phyloP scores from a whole-genome alignment of 306 rosid species.

The Pueraria montana region DNA sequence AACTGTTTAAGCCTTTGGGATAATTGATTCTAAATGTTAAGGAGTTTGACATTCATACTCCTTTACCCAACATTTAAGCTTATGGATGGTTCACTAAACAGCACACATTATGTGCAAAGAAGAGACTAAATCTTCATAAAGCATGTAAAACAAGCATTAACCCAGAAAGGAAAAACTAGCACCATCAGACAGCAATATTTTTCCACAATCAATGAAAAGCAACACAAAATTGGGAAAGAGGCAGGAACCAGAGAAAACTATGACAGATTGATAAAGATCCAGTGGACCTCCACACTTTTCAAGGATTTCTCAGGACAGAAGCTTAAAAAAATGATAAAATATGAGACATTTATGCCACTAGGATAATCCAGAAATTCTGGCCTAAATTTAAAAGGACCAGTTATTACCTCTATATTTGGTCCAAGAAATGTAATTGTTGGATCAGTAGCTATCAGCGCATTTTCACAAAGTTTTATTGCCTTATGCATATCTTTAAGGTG shows the following conservation, averaged over 20 bases:
- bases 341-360: constrained; percentile 3
- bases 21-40: not conserved
- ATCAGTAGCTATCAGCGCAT: constrained; percentile 79
- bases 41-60: not conserved
- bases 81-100: not conserved
- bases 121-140: not conserved
- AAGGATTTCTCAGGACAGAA: not conserved
- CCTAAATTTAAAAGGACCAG: not conserved
- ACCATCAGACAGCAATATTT: not conserved
- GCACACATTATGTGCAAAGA: constrained; percentile 6
- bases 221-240: not conserved
- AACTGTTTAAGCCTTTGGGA: not conserved
- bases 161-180: not conserved
- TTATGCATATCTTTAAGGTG: constrained; percentile 89
- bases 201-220: constrained; percentile 22
- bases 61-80: not conserved
- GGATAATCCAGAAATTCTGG: constrained; percentile 9
- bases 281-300: not conserved
- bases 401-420: constrained; percentile 77
- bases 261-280: not conserved
- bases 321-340: constrained; percentile 18
- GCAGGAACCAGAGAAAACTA: not conserved
- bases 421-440: constrained; percentile 79
- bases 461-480: constrained; percentile 87
- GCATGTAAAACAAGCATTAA: constrained; percentile 21